phyloP scores from a whole-genome alignment of 108 stramenopile genomes.

The Cyclostephanos invisitatus region DNA sequence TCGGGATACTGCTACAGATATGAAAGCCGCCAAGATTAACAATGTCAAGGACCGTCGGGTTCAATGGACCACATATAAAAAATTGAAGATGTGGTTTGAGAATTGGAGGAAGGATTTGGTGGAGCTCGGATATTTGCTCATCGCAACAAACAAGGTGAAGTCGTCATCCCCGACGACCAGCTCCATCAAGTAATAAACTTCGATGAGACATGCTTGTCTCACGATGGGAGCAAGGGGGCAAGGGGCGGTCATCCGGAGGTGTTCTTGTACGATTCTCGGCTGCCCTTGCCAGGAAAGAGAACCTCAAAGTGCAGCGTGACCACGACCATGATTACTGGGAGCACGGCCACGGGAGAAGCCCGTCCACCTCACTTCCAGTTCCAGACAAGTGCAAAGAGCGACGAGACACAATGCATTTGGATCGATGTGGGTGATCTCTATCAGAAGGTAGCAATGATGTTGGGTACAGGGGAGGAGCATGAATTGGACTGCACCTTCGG shows the following conservation, averaged over 20 bases:
- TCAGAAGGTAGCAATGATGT: neutral
- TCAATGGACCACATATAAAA: conserved; percentile 16
- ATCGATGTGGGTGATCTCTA: neutral
- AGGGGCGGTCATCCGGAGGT: conserved; percentile 9
- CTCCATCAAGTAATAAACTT: too few species aligned
- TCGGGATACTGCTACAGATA: neutral
- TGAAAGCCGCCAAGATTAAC: neutral
- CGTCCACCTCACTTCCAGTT: conserved; percentile 4
- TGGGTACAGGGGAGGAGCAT: neutral
- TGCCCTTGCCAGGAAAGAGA: conserved; percentile 7
- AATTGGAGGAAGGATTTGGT: conserved; percentile 12
- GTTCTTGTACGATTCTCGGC: neutral
- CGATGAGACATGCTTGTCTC: too few species aligned
- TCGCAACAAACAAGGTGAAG: neutral
- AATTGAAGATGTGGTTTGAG: conserved; percentile 1
- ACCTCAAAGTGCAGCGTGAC: neutral
- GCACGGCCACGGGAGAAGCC: conserved; percentile 10
- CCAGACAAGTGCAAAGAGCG: neutral
- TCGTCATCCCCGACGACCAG: neutral
- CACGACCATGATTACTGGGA: conserved; percentile 8
- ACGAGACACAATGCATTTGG: conserved; percentile 1
- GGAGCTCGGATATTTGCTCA: conserved; percentile 1
- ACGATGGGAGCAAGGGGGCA: too few species aligned
- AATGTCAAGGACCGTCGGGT: conserved; percentile 4
- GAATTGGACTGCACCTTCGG: conserved; percentile 7